phyloP scores from a whole-genome alignment of 306 rosid species.

The Lablab purpureus region DNA sequence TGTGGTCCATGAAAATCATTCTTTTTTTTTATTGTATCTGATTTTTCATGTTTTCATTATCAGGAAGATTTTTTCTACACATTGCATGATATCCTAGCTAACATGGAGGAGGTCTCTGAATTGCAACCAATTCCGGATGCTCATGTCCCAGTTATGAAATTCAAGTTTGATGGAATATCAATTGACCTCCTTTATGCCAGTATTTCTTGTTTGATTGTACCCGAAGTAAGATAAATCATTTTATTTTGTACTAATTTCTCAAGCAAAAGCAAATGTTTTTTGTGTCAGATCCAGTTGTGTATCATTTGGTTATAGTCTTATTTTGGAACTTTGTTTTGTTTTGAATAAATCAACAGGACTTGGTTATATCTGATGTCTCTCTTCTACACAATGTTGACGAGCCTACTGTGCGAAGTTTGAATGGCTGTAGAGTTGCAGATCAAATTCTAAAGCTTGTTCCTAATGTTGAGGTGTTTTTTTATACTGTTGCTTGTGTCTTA shows the following conservation, averaged over 20 bases:
- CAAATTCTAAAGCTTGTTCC: constrained; percentile 98
- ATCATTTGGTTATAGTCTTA: constrained; percentile 1
- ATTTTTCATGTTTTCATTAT: constrained; percentile 2
- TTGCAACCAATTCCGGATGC: constrained; percentile 91
- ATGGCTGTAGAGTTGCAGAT: constrained; percentile 99
- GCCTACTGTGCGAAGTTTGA: constrained; percentile 91
- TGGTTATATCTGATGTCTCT: constrained; percentile 80
- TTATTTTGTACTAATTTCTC: not conserved
- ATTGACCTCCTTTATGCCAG: constrained; percentile 94
- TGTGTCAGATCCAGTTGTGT: not conserved
- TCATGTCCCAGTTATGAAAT: constrained; percentile 95
- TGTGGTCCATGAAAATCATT: constrained; percentile 20
- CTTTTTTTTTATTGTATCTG: not conserved
- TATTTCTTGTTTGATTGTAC: constrained; percentile 79
- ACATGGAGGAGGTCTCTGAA: constrained; percentile 78
- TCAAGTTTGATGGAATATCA: constrained; percentile 87
- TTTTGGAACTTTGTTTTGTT: constrained; percentile 32
- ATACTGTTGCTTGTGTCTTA: constrained; percentile 6
- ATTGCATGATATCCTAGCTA: constrained; percentile 79
- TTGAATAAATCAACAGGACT: constrained; percentile 61
- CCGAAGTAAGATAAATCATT: constrained; percentile 64
- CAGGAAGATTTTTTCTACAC: constrained; percentile 88
- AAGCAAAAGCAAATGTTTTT: not conserved
- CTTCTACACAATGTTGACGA: constrained; percentile 80
- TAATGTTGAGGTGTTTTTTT: constrained; percentile 69